Conservation (phyloP, 2,329 filamentous ascomycete species). For the Aspergillus calidoustus region DNA sequence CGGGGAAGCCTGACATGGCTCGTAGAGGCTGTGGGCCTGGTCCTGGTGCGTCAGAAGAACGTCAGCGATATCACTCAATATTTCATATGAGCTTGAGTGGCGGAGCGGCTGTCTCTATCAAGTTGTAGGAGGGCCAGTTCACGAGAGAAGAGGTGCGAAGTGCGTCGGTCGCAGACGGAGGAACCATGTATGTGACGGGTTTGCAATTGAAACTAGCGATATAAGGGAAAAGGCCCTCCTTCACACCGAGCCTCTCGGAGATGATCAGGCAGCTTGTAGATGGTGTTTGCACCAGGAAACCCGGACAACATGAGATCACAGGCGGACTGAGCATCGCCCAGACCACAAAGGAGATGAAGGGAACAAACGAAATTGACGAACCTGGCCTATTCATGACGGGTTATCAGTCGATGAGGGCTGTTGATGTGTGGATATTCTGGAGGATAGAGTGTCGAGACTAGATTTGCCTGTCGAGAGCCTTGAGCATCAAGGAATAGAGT, state of each 20-base stretch:
- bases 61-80: constrained; percentile 21
- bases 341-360: constrained; percentile 23
- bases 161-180: constrained; percentile 31
- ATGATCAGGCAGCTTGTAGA: not conserved
- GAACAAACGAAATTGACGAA: constrained; percentile 43
- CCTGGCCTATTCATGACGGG: constrained; percentile 55
- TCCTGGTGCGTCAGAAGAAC: constrained; percentile 38
- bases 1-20: constrained; percentile 59
- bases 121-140: constrained; percentile 3
- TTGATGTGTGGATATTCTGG: constrained; percentile 16
- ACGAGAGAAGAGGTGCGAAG: constrained; percentile 13
- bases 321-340: constrained; percentile 20
- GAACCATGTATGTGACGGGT: constrained; percentile 20
- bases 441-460: constrained; percentile 12
- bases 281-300: constrained; percentile 10
- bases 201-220: constrained; percentile 28
- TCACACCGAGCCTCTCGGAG: constrained; percentile 10
- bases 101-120: constrained; percentile 12
- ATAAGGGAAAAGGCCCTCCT: constrained; percentile 5
- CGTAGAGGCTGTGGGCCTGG: constrained; percentile 57
- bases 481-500: constrained; percentile 18
- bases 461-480: constrained; percentile 8
- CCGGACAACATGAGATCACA: constrained; percentile 3
- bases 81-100: not conserved
- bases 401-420: constrained; percentile 22